A percentile compares a stretch with the other conserved stretches of the same genome.
These are phyloP conservation scores for Oryza meridionalis DNA, from an alignment of 176 grass and related monocot species.

Conservation along the genomic window DNA sequence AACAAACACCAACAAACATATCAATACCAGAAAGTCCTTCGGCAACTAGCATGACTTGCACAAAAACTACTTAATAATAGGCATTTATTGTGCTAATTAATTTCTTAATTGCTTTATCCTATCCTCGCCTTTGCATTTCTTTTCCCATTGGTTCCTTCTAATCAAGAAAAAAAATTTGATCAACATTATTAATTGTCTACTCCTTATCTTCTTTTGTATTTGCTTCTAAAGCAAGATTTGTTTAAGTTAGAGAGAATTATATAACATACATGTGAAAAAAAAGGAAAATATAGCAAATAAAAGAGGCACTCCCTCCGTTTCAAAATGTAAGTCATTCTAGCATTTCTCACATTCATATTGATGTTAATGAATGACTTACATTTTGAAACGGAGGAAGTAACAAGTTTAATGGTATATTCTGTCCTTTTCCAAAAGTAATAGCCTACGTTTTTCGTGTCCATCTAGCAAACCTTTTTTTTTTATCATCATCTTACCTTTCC, in stretches of 20 bases:
- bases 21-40: constrained; percentile 17
- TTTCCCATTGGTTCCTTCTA: constrained; percentile 25
- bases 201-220: constrained; percentile 29
- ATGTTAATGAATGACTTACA: too few species aligned
- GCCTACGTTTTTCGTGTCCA: too few species aligned
- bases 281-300: constrained; percentile 8
- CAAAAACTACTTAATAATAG: constrained; percentile 24
- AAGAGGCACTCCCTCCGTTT: too few species aligned
- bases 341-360: too few species aligned
- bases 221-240: constrained; percentile 34
- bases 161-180: constrained; percentile 18
- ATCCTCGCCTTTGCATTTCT: not conserved
- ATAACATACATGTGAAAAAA: constrained; percentile 33
- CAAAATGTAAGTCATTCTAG: too few species aligned
- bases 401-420: constrained; percentile 23
- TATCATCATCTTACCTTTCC: constrained; percentile 62
- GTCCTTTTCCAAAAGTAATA: constrained; percentile 9
- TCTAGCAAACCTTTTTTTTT: not conserved
- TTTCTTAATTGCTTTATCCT: constrained; percentile 22
- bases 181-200: constrained; percentile 21
- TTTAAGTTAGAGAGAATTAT: constrained; percentile 24
- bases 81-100: constrained; percentile 29
- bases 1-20: constrained; percentile 44
- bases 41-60: constrained; percentile 1
- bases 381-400: too few species aligned